phyloP scores from a whole-genome alignment of 768 basidiomycete species.

The Trametes elegans region DNA sequence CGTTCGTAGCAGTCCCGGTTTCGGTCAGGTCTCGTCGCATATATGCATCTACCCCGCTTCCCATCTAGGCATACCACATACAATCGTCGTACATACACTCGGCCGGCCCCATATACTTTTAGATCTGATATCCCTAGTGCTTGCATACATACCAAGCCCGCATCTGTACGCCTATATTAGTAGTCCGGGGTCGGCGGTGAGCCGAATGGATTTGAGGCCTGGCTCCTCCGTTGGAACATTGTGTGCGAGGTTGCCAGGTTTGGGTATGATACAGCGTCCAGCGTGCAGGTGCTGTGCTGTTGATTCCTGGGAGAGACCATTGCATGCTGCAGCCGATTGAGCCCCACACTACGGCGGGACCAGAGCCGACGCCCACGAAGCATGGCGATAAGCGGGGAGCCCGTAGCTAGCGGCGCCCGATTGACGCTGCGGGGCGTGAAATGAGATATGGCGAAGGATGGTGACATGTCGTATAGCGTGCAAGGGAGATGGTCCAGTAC shows the following conservation, averaged over 20 bases:
- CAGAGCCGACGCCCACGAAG: too few relatives aligned
- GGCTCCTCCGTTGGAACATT: neutral
- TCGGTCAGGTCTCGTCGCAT: constrained; percentile 11
- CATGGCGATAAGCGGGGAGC: too few relatives aligned
- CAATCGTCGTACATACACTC: constrained; percentile 10
- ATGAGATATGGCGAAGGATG: neutral
- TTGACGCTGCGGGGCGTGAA: too few relatives aligned
- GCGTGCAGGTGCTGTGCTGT: too few relatives aligned
- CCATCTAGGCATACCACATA: constrained; percentile 19
- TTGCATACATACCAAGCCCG: constrained; percentile 21
- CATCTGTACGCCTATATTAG: constrained; percentile 21
- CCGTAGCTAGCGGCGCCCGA: too few relatives aligned
- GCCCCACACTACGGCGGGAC: neutral
- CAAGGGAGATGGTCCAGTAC: too few relatives aligned
- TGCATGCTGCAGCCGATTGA: too few relatives aligned
- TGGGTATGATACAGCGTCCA: too few relatives aligned
- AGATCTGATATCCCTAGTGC: constrained; percentile 24
- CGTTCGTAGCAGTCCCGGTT: constrained; percentile 1
- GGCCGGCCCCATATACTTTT: constrained; percentile 17
- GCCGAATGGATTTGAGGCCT: constrained; percentile 10
- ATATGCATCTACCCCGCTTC: constrained; percentile 17
- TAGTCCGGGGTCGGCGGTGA: constrained; percentile 16
- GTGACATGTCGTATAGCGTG: too few relatives aligned
- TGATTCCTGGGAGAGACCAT: too few relatives aligned
- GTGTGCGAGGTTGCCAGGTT: neutral